phyloP scores from a whole-genome alignment of 192 early-diverging fungal species.

The Obelidium mucronatum region DNA sequence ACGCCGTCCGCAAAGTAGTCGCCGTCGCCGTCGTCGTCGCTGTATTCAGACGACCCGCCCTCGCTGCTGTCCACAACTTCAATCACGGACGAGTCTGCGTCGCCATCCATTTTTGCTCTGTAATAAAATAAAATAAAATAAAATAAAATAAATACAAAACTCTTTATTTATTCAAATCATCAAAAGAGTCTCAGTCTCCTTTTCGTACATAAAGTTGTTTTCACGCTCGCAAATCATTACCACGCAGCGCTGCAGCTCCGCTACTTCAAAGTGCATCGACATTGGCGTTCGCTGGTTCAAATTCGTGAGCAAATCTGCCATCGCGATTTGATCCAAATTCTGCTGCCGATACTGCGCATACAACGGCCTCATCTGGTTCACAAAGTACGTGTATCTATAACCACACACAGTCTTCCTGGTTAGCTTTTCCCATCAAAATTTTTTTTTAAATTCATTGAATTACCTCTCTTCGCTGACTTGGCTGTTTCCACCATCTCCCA shows the following conservation, averaged over 20 bases:
- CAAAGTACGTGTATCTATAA: conserved; percentile 36
- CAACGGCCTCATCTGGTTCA: conserved; percentile 8
- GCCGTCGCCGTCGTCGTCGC: neutral
- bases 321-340: conserved; percentile 33
- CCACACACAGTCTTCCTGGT: too few relatives aligned
- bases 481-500: neutral
- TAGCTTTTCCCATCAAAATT: conserved; percentile 37
- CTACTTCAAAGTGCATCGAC: conserved; percentile 39
- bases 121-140: neutral
- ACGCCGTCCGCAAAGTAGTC: neutral
- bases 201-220: conserved; percentile 52
- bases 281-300: conserved; percentile 47
- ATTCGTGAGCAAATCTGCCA: conserved; percentile 44
- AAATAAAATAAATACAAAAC: neutral
- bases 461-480: conserved; percentile 12
- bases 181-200: conserved; percentile 49
- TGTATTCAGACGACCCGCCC: neutral
- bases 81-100: neutral
- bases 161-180: conserved; percentile 45
- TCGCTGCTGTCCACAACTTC: neutral
- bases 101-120: neutral
- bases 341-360: conserved; percentile 19
- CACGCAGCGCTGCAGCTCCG: conserved; percentile 40
- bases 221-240: conserved; percentile 47
- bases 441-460: neutral